Conservation (phyloP, 208 protist species). For the Trypanosoma avium region DNA sequence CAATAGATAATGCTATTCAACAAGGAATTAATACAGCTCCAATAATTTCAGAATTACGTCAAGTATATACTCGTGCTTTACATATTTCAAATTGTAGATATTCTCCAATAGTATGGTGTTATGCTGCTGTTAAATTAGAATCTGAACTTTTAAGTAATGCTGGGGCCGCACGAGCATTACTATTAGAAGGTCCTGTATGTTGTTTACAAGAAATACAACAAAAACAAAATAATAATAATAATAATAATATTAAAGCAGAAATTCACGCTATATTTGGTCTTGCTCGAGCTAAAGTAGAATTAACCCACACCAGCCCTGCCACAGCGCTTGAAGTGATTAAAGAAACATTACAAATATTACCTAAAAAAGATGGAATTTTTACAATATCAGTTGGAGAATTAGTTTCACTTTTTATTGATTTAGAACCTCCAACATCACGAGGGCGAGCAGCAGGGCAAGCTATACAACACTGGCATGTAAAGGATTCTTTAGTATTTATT, state of each 20-base stretch:
- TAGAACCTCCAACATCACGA: slow-evolving; percentile 53
- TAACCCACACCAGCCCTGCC: slow-evolving; percentile 32
- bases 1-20: slow-evolving; percentile 13
- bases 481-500: slow-evolving; percentile 68
- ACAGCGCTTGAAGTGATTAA: slow-evolving; percentile 61
- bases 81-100: slow-evolving; percentile 42
- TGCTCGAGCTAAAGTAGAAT: slow-evolving; percentile 41
- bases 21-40: slow-evolving; percentile 8
- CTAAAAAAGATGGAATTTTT: slow-evolving; percentile 68
- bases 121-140: slow-evolving; percentile 60
- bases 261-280: slow-evolving; percentile 38
- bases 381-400: slow-evolving; percentile 52
- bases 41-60: slow-evolving; percentile 36
- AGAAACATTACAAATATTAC: slow-evolving; percentile 61
- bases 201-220: slow-evolving; percentile 21
- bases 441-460: slow-evolving; percentile 63
- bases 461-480: slow-evolving; percentile 65
- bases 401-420: slow-evolving; percentile 56
- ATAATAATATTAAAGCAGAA: slow-evolving; percentile 10
- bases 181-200: slow-evolving; percentile 22
- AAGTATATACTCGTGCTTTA: slow-evolving; percentile 43
- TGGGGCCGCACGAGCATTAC: slow-evolving; percentile 26
- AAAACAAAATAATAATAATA: slow-evolving; percentile 7
- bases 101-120: slow-evolving; percentile 60
- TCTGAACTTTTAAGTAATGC: slow-evolving; percentile 31